Percentiles rank a stretch among this genome's conserved stretches.
These are phyloP conservation scores for Thermothielavioides terrestris DNA, from an alignment of 495 filamentous ascomycete genomes.

Conservation along the genomic window DNA sequence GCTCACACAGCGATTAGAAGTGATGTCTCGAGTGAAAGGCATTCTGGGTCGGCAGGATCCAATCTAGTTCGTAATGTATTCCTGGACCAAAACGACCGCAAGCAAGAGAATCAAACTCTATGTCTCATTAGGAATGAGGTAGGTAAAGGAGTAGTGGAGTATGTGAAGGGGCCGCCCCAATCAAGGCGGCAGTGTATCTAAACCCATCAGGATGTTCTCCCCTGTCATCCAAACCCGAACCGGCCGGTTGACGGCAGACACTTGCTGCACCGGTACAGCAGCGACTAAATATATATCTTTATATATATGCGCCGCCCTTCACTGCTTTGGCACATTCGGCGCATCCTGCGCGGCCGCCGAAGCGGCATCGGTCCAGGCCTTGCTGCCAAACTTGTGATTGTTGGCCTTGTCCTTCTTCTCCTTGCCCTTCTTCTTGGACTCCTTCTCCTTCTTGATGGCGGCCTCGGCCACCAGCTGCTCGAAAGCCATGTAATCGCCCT, in stretches of 20 bases:
- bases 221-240: not conserved
- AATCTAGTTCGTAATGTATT: too few species aligned
- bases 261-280: too few species aligned
- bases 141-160: not conserved
- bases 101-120: not conserved
- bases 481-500: slow-evolving; percentile 97
- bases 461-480: slow-evolving; percentile 97
- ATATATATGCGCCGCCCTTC: not conserved
- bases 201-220: not conserved
- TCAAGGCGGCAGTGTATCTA: not conserved
- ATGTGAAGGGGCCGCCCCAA: not conserved
- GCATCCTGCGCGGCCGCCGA: slow-evolving; percentile 32
- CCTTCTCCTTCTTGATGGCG: slow-evolving; percentile 82
- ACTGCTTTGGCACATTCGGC: slow-evolving; percentile 36
- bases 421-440: slow-evolving; percentile 65
- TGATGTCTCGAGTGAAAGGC: too few species aligned
- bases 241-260: too few species aligned
- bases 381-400: slow-evolving; percentile 34
- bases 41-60: too few species aligned
- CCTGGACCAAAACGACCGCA: not conserved
- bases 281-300: too few species aligned
- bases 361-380: slow-evolving; percentile 20
- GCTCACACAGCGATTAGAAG: too few species aligned
- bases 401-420: slow-evolving; percentile 52
- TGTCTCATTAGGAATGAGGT: slow-evolving; percentile 1